phyloP scores from a whole-genome alignment of 2,329 filamentous ascomycete genomes.

The Fusarium veterinarium region DNA sequence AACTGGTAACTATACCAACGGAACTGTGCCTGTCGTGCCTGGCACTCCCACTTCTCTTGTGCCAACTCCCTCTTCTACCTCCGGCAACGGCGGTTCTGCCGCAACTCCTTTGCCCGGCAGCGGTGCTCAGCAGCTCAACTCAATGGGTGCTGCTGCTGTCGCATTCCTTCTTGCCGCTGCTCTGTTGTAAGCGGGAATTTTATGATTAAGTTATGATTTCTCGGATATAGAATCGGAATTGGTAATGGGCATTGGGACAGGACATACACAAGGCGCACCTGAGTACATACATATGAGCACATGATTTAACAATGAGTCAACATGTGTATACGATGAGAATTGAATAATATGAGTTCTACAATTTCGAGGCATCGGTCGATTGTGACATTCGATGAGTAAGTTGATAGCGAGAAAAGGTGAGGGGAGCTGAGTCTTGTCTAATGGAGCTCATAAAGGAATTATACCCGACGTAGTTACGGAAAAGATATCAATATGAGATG shows the following conservation, averaged over 20 bases:
- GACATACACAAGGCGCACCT: not conserved
- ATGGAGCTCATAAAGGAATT: not conserved
- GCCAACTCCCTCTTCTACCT: constrained; percentile 38
- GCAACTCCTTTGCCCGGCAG: constrained; percentile 25
- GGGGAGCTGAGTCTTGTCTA: no score
- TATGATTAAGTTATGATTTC: constrained; percentile 2
- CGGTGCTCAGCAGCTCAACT: constrained; percentile 45
- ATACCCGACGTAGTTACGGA: not conserved
- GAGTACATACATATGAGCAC: constrained; percentile 8
- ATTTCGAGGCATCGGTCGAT: not conserved
- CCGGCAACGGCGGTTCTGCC: constrained; percentile 28
- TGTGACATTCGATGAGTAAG: not conserved
- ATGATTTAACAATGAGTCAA: not conserved
- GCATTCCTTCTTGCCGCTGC: constrained; percentile 47
- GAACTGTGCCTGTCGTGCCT: constrained; percentile 29
- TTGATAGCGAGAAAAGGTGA: not conserved
- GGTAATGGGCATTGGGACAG: not conserved
- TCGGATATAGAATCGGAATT: constrained; percentile 5
- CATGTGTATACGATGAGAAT: not conserved
- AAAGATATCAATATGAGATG: not conserved
- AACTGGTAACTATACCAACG: constrained; percentile 37
- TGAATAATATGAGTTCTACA: not conserved
- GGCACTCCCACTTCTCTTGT: constrained; percentile 27
- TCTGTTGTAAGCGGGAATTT: constrained; percentile 41
- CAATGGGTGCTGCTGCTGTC: constrained; percentile 47